phyloP scores from a whole-genome alignment of 768 basidiomycete genomes.

The Panaeolus cyanescens region DNA sequence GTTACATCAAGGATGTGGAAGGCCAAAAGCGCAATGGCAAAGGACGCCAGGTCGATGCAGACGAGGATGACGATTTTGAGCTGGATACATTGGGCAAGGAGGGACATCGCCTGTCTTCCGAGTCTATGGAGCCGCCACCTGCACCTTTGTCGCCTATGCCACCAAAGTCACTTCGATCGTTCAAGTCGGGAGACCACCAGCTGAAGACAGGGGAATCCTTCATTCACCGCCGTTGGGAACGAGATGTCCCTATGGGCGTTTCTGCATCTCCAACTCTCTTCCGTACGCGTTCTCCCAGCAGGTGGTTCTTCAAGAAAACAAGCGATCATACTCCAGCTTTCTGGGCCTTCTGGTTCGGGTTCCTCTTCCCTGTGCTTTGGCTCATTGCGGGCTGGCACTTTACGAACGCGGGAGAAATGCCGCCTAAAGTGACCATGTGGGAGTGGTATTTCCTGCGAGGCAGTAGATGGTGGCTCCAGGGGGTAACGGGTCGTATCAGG shows the following conservation, averaged over 20 bases:
- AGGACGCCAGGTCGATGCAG: not conserved
- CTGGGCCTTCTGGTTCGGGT: conserved; percentile 77
- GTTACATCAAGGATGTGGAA: conserved; percentile 34
- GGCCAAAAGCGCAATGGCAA: not conserved
- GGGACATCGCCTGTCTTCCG: not conserved
- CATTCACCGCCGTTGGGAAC: conserved; percentile 52
- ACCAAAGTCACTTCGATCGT: not conserved
- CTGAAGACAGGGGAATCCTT: conserved; percentile 43
- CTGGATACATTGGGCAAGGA: not conserved
- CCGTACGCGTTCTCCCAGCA: conserved; percentile 27
- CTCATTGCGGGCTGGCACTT: conserved; percentile 77
- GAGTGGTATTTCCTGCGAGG: conserved; percentile 48
- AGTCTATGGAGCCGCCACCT: not conserved
- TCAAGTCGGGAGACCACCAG: not conserved
- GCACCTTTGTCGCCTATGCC: not conserved
- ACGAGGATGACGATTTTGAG: not conserved
- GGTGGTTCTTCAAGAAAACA: conserved; percentile 1
- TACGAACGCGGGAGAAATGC: conserved; percentile 47
- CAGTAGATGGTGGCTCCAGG: conserved; percentile 24
- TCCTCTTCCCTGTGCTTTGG: conserved; percentile 75
- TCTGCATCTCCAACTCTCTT: conserved; percentile 27
- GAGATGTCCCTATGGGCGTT: conserved; percentile 36
- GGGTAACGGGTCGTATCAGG: conserved; percentile 2
- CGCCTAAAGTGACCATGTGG: conserved; percentile 44
- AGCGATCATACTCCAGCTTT: conserved; percentile 42